phyloP scores from a whole-genome alignment of 1,139 yeast genomes.

The Diutina scorzettiae region DNA sequence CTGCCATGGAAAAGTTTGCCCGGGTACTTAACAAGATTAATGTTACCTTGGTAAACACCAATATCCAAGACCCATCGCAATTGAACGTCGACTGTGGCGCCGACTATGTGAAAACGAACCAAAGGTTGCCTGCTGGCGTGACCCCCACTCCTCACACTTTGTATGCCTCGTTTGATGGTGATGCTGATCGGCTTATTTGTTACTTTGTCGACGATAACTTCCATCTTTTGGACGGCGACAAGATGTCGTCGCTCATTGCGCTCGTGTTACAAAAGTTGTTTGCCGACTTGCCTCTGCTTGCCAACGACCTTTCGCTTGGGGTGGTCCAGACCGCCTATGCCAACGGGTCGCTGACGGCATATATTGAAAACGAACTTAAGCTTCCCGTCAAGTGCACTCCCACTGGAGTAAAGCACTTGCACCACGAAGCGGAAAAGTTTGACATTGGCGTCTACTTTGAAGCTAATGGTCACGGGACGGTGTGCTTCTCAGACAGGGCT shows the following conservation, averaged over 20 bases:
- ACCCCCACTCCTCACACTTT: constrained; percentile 27
- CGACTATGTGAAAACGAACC: constrained; percentile 86
- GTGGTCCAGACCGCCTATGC: constrained; percentile 98
- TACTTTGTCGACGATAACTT: constrained; percentile 55
- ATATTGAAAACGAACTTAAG: constrained; percentile 46
- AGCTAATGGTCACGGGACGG: constrained; percentile 99
- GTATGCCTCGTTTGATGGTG: constrained; percentile 90
- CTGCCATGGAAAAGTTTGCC: constrained; percentile 38
- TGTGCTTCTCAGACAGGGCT: constrained; percentile 58
- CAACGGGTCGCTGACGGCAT: constrained; percentile 81
- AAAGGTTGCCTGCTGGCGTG: constrained; percentile 58
- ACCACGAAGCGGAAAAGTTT: constrained; percentile 72
- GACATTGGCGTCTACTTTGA: constrained; percentile 94
- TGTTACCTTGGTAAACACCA: constrained; percentile 45
- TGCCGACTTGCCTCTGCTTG: constrained; percentile 24
- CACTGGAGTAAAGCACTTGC: constrained; percentile 94
- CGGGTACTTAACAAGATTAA: constrained; percentile 32
- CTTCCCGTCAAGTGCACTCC: constrained; percentile 84
- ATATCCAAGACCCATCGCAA: constrained; percentile 39
- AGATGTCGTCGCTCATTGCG: constrained; percentile 78
- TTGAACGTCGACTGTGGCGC: constrained; percentile 88
- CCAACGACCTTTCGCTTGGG: constrained; percentile 45
- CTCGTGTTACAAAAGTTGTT: constrained; percentile 47
- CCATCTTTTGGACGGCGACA: constrained; percentile 83
- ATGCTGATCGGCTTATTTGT: constrained; percentile 89